Percentiles rank a stretch among this genome's conserved stretches.
Conservation (phyloP, 345 rosid species). For the Euphorbia peplus region DNA sequence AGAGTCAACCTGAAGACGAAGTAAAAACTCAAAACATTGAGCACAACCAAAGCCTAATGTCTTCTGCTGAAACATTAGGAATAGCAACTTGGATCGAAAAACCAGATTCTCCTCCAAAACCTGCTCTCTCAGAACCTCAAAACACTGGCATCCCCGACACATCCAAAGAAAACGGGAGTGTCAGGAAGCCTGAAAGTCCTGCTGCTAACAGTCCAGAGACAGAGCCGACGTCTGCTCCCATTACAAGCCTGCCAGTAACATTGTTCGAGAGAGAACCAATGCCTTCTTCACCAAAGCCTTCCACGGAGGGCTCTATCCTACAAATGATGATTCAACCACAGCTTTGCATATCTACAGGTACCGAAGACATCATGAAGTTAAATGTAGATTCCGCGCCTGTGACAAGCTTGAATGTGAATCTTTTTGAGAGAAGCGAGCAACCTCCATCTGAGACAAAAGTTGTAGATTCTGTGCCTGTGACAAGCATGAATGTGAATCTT, state of each 20-base stretch:
- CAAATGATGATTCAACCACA: conserved; percentile 23
- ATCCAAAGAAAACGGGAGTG: conserved; percentile 13
- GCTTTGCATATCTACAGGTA: conserved; percentile 15
- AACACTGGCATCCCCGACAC: conserved; percentile 17
- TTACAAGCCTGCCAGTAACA: conserved; percentile 22
- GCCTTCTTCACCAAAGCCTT: conserved; percentile 19
- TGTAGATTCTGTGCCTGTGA: no score
- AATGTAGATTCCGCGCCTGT: conserved; percentile 10
- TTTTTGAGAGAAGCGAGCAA: conserved; percentile 13
- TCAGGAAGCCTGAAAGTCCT: conserved; percentile 8
- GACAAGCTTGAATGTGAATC: not conserved
- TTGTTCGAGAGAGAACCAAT: conserved; percentile 27
- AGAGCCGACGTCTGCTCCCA: conserved; percentile 14
- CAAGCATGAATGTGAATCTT: no score
- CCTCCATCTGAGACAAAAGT: not conserved
- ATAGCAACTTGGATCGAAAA: conserved; percentile 20
- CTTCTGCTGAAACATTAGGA: conserved; percentile 25
- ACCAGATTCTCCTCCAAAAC: conserved; percentile 22
- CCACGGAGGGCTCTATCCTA: conserved; percentile 21
- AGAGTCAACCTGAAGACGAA: conserved; percentile 23
- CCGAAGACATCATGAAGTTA: conserved; percentile 1
- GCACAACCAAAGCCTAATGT: conserved; percentile 11
- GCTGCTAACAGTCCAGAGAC: conserved; percentile 11
- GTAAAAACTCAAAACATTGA: conserved; percentile 11
- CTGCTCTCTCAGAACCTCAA: conserved; percentile 32